phyloP scores from a whole-genome alignment of 345 rosid genomes.

The Salix viminalis region DNA sequence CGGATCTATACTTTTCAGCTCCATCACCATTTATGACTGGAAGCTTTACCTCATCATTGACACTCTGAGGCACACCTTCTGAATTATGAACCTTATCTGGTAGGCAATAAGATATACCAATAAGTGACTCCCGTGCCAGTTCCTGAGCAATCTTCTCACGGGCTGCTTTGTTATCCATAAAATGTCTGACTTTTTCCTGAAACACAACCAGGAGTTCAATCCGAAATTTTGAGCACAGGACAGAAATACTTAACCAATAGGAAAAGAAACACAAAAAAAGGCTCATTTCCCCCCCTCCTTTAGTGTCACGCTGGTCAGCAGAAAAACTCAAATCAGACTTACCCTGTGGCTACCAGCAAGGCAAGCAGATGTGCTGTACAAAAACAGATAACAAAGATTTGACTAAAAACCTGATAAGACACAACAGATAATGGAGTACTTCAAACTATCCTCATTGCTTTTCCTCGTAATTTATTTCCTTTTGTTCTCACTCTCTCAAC shows the following conservation, averaged over 20 bases:
- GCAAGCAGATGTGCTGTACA: not conserved
- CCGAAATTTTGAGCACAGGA: not conserved
- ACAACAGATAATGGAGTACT: not conserved
- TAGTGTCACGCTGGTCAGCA: not conserved
- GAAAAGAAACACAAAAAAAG: not conserved
- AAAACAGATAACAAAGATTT: not conserved
- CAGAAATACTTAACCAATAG: not conserved
- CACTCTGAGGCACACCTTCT: slow-evolving; percentile 2
- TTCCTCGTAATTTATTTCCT: not conserved
- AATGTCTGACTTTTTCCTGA: slow-evolving; percentile 1
- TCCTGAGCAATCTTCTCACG: slow-evolving; percentile 2
- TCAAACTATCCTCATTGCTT: not conserved
- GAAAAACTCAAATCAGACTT: not conserved
- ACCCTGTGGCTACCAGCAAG: not conserved
- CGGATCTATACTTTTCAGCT: slow-evolving; percentile 30
- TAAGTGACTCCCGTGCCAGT: slow-evolving; percentile 27
- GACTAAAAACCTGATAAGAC: not conserved
- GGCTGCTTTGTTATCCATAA: slow-evolving; percentile 16
- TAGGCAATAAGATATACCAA: slow-evolving; percentile 21
- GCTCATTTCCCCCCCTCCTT: no score
- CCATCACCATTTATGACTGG: slow-evolving; percentile 3
- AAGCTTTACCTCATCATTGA: not conserved
- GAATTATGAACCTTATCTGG: slow-evolving; percentile 20
- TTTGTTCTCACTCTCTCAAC: not conserved
- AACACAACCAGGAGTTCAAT: not conserved